Percentiles rank a stretch among this genome's conserved stretches.
phyloP scores from a whole-genome alignment of 176 grass and related monocot genomes.

The Tillandsia fasciculata region DNA sequence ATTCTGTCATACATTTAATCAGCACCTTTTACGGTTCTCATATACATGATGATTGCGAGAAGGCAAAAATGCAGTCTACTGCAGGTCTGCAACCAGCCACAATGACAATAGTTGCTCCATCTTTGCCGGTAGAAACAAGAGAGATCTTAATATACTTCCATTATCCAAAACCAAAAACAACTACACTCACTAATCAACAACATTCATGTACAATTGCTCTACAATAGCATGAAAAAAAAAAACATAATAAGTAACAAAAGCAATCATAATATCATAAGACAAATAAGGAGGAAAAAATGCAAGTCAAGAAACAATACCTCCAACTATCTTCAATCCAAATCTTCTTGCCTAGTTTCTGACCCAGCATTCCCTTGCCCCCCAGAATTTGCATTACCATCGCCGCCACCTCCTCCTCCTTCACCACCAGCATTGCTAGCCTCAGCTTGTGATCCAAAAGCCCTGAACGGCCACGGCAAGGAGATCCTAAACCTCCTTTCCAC shows the following conservation, averaged over 20 bases:
- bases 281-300: background rate
- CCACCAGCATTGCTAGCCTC: constrained; percentile 33
- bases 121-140: too few species aligned
- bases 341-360: constrained; percentile 31
- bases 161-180: background rate
- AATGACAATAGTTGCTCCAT: too few species aligned
- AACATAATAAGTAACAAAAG: background rate
- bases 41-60: too few species aligned
- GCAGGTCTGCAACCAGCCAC: too few species aligned
- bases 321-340: constrained; percentile 61
- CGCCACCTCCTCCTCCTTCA: background rate
- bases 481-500: constrained; percentile 90
- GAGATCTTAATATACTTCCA: too few species aligned
- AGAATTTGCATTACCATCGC: constrained; percentile 9
- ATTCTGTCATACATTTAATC: too few species aligned
- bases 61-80: too few species aligned
- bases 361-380: constrained; percentile 4
- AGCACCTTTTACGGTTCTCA: too few species aligned
- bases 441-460: constrained; percentile 23
- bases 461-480: constrained; percentile 66
- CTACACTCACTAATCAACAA: background rate
- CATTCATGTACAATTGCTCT: background rate
- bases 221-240: background rate
- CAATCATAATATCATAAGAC: background rate
- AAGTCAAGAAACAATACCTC: background rate